phyloP scores from a whole-genome alignment of 2,329 filamentous ascomycete genomes.

The Fusarium subglutinans region DNA sequence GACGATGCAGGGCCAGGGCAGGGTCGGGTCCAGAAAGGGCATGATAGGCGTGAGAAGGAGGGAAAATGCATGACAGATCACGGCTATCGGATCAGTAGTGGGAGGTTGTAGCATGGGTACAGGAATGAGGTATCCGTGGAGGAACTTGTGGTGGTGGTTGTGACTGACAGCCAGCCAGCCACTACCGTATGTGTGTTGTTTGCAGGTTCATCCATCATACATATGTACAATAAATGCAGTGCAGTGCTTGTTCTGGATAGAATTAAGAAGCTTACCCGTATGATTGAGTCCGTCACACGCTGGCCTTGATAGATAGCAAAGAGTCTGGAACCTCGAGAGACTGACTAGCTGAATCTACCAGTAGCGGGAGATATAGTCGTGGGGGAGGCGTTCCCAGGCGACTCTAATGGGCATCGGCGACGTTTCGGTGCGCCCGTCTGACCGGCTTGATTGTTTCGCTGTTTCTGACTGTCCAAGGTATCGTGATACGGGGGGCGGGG shows the following conservation, averaged over 20 bases:
- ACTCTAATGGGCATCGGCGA: constrained; percentile 13
- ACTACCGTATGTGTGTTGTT: neutral
- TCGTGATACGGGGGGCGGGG: neutral
- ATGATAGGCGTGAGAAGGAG: constrained; percentile 24
- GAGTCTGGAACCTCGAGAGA: constrained; percentile 37
- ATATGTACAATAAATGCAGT: neutral
- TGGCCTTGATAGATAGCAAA: neutral
- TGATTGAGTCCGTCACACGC: constrained; percentile 8
- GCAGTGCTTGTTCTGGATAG: neutral
- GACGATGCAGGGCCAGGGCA: constrained; percentile 38
- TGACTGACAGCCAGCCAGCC: neutral
- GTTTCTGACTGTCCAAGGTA: neutral
- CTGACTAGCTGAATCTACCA: constrained; percentile 26
- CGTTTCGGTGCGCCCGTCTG: constrained; percentile 28
- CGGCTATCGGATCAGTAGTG: constrained; percentile 31
- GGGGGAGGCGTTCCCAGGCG: constrained; percentile 23
- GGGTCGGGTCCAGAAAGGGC: constrained; percentile 12
- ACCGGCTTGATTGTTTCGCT: neutral
- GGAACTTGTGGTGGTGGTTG: constrained; percentile 4
- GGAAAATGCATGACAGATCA: constrained; percentile 31
- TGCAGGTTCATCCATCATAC: neutral
- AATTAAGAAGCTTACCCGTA: constrained; percentile 30
- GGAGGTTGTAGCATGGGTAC: constrained; percentile 1
- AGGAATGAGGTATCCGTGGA: constrained; percentile 19
- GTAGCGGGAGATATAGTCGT: constrained; percentile 9